Conservation (phyloP, 1,139 yeast genomes). For the Barnettozyma hawaiiensis region DNA sequence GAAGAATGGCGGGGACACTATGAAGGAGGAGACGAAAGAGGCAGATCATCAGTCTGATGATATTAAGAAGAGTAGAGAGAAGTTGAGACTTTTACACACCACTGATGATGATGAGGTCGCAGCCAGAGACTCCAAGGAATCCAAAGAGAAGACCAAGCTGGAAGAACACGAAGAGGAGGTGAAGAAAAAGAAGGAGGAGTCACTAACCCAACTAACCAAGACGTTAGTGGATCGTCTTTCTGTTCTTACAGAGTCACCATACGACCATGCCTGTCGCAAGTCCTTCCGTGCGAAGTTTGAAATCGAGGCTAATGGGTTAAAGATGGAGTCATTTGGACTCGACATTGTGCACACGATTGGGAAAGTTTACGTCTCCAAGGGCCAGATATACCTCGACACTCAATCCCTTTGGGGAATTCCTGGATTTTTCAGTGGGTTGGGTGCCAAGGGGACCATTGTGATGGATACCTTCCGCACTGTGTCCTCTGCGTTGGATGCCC, state of each 20-base stretch:
- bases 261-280: conserved; percentile 57
- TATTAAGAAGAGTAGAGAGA: conserved; percentile 7
- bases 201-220: conserved; percentile 58
- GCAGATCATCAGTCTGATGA: conserved; percentile 1
- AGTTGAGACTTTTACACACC: conserved; percentile 11
- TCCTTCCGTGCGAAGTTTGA: conserved; percentile 68
- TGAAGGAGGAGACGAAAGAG: not conserved
- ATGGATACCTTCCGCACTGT: conserved; percentile 86
- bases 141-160: conserved; percentile 47
- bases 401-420: conserved; percentile 79
- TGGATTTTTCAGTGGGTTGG: conserved; percentile 77
- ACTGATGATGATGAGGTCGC: conserved; percentile 4
- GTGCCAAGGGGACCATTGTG: conserved; percentile 81
- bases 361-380: conserved; percentile 65
- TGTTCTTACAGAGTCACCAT: conserved; percentile 78
- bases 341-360: conserved; percentile 89
- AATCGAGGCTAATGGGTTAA: conserved; percentile 81
- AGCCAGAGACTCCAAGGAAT: conserved; percentile 2
- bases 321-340: conserved; percentile 91
- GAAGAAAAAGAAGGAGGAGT: conserved; percentile 61
- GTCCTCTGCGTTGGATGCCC: conserved; percentile 85
- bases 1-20: not conserved
- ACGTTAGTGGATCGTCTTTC: conserved; percentile 64
- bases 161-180: conserved; percentile 80
- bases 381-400: conserved; percentile 50